Conservation (phyloP, 768 basidiomycete genomes). For the Hemileccinum impolitum region DNA sequence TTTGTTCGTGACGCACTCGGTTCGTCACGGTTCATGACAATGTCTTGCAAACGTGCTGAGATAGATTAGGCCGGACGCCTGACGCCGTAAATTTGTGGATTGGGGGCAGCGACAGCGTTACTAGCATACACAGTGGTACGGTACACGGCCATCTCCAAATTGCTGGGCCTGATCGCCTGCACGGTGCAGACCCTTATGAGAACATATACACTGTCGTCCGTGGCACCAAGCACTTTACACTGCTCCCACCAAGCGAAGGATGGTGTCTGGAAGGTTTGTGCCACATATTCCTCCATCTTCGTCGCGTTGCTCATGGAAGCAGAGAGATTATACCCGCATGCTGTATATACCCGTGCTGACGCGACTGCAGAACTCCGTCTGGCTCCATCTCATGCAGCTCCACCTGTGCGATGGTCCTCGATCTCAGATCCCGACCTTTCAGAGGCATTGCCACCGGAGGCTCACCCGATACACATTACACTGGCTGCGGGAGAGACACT, state of each 20-base stretch:
- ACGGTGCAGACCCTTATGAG: slow-evolving; percentile 74
- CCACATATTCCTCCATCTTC: not conserved
- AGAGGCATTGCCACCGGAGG: slow-evolving; percentile 44
- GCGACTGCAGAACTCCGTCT: slow-evolving; percentile 25
- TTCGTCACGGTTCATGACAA: slow-evolving; percentile 31
- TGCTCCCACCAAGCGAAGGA: slow-evolving; percentile 87
- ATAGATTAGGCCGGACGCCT: slow-evolving; percentile 49
- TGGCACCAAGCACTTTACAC: slow-evolving; percentile 80
- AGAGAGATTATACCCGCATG: slow-evolving; percentile 68
- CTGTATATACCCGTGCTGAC: slow-evolving; percentile 48
- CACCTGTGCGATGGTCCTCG: slow-evolving; percentile 80
- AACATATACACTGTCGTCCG: slow-evolving; percentile 88
- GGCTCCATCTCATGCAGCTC: slow-evolving; percentile 30
- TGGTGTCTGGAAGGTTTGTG: slow-evolving; percentile 72
- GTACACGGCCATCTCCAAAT: not conserved
- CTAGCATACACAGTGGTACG: slow-evolving; percentile 84
- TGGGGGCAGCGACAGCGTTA: slow-evolving; percentile 70
- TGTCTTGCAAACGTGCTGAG: not conserved
- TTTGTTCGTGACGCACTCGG: slow-evolving; percentile 82
- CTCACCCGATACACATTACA: slow-evolving; percentile 65
- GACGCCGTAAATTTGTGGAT: slow-evolving; percentile 97
- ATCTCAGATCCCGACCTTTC: slow-evolving; percentile 54
- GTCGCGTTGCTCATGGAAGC: slow-evolving; percentile 12
- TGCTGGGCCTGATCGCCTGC: not conserved
- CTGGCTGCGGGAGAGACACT: slow-evolving; percentile 73